Evolutionary conservation across 805 yeast species (phyloP), one percentile per base, ranked within the genome.

Genomic region (Yamadazyma tumulicola): DNA sequence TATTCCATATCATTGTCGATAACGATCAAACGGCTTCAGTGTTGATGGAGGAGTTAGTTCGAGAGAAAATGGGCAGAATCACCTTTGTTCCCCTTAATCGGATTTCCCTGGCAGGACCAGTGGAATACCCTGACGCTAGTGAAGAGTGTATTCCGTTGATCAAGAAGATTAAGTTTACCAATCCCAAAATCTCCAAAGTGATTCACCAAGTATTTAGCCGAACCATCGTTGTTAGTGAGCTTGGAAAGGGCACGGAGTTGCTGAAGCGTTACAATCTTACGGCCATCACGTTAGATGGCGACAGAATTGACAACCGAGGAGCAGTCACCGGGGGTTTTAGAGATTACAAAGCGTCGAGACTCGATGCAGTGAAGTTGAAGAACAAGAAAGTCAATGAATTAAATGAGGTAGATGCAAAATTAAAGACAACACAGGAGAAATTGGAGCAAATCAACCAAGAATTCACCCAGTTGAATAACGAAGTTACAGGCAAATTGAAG

Each of bases 241-340:
- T 91, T 29, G 79, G 73, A 31, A 67, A 70, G 19, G 95, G 95
- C 3, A 67, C 80, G 2, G 81, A 78, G 45, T 61, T 84, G 19
- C 79, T 95, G 0, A 74, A 74, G 30, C 57, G 64, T 7, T 74
- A 67, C 53, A 74, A 75, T 19, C 59, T 89, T 16, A 79, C 75
- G 47, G 85, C 95, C 1, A 83, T 93, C 11, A 93, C 98, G 0
- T 62, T 91, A 12, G 95, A 86, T 55, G 98, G 98, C 46, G 97
- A 93, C 54, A 69, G 86, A 44, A 86, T 86, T 32, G 94, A 86
- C 47, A 78, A 77, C 30, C 76, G 70, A 45, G 98, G 98, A 57
- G 84, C 83, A 2, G 57, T 93, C 29, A 79, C 86, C 16, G 97
- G 97, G 58, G 97, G 97, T 31, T 86, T 74, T 49, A 74, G 85